Base-by-base conservation (phyloP, 805 yeast genomes). In the Metschnikowia henanensis region DNA sequence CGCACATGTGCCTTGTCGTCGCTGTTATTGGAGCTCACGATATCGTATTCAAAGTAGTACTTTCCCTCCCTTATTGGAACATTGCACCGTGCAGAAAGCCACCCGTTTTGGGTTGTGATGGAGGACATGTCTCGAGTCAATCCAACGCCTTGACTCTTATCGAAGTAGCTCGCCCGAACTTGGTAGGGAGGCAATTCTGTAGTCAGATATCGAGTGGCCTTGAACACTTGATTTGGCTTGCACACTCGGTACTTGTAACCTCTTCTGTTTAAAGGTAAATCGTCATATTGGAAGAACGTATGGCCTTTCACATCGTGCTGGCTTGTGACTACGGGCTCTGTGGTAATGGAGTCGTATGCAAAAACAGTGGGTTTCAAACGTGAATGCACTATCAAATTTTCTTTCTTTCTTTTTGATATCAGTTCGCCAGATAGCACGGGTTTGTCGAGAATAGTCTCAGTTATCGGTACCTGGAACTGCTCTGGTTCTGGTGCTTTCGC, bases 171-270 rank as follows among this genome's bases (percentile, higher is more conserved):
- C 5, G 84, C 65, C 4, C 88, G 59, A 1, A 81, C 77, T 0
- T 57, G 47, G 56, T 61, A 82, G 2, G 95, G 96, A 1, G 84
- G 83, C 7, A 83, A 61, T 45, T 91, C 97, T 0, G 88, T 79
- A 1, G 88, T 79, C 30, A 84, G 70, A 58, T 86, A 91, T 53
- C 82, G 70, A 21, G 80, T 66, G 10, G 83, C 73, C 2, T 66
- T 61, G 44, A 88, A 75, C 1, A 57, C 53, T 2, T 86, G 83
- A 53, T 82, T 81, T 0, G 95, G 90, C 3, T 83, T 73, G 57
- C 96, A 87, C 13, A 90, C 82, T 36, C 79, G 72, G 61, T 91
- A 92, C 49, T 88, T 81, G 67, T 83, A 92, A 1, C 95, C 92
- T 39, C 94, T 66, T 53, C 80, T 78, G 59, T 89, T 89, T 53